phyloP scores from a whole-genome alignment of 2,329 filamentous ascomycete genomes.

The Tolypocladium paradoxum region DNA sequence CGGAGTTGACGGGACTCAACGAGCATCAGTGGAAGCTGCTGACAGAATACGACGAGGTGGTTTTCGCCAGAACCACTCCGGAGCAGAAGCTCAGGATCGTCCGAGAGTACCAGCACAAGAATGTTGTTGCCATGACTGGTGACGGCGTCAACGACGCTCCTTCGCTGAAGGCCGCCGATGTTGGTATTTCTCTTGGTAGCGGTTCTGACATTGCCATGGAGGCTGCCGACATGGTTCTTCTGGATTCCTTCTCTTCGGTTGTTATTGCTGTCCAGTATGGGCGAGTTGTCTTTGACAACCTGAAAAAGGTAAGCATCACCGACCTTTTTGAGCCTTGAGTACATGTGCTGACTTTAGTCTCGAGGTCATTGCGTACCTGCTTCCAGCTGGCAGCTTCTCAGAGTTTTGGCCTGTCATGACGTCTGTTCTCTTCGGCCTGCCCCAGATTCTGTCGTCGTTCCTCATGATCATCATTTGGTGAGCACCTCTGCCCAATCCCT shows the following conservation, averaged over 20 bases:
- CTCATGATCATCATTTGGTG: constrained; percentile 59
- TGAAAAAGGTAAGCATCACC: constrained; percentile 53
- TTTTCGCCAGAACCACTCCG: constrained; percentile 66
- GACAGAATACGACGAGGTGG: constrained; percentile 54
- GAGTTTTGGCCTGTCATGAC: constrained; percentile 71
- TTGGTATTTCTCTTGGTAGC: constrained; percentile 72
- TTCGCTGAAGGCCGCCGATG: constrained; percentile 67
- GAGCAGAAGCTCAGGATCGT: constrained; percentile 75
- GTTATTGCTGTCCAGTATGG: constrained; percentile 64
- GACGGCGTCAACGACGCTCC: constrained; percentile 84
- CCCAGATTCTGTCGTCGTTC: constrained; percentile 62
- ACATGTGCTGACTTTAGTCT: neutral
- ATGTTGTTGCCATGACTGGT: constrained; percentile 71
- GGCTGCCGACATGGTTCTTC: constrained; percentile 69
- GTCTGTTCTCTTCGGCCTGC: constrained; percentile 60
- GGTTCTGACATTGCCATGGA: constrained; percentile 77
- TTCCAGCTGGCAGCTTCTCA: constrained; percentile 63
- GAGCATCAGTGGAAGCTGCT: constrained; percentile 60
- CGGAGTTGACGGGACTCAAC: constrained; percentile 55
- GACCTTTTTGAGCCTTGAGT: too few relatives aligned
- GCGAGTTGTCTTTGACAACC: constrained; percentile 67
- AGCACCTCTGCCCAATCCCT: constrained; percentile 1
- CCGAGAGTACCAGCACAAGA: constrained; percentile 57
- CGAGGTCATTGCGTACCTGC: constrained; percentile 49
- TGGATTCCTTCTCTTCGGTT: constrained; percentile 63